Evolutionary conservation across 306 rosid species (phyloP), one percentile per base, ranked within the genome.

Genomic region (Chamaecrista fasciculata): DNA sequence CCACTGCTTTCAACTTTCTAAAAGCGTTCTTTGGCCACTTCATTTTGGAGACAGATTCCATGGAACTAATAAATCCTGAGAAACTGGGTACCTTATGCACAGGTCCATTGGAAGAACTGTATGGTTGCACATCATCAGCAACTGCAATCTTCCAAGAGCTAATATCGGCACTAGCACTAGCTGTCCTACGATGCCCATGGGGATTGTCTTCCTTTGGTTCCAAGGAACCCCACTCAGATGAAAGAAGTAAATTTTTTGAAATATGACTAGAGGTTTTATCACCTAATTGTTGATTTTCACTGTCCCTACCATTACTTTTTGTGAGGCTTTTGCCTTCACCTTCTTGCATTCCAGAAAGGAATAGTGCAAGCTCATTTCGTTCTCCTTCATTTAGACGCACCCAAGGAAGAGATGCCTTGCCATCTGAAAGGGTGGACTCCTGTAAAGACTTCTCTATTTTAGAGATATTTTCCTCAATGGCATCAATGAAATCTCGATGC

Each of bases 151-250:
- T 85, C 96, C 95, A 94, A 23, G 86, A 70, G 74, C 91, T 79
- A 76, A 84, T 78, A 69, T 94, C 97, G 18, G 91, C 86, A 80
- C 83, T 86, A 51, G 97, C 98, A 70, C 97, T 94, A 70, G 99
- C 99, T 4, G 87, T 84, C 82, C 96, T 88, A 75, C 96, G 91
- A 79, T 91, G 97, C 49, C 96, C 92, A 6, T 44, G 89, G 18
- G 78, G 40, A 73, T 82, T 86, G 31, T 82, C 92, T 43, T 76
- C 86, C 64, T 46, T 53, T 33, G 53, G 24, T 26, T 77, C 80
- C 4, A 39, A 64, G 40, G 85, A 72, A 64, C 66, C 76, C 76
- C 21, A 29, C 72, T 81, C 92, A 21, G 71, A 65, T 15, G 91
- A 77, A 69, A 51, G 62, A 5, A 2, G 62, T 2, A 79, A 72